A percentile compares a stretch with the other conserved stretches of the same genome.
Conservation (phyloP, 805 yeast species). For the Metschnikowia orientalis region DNA sequence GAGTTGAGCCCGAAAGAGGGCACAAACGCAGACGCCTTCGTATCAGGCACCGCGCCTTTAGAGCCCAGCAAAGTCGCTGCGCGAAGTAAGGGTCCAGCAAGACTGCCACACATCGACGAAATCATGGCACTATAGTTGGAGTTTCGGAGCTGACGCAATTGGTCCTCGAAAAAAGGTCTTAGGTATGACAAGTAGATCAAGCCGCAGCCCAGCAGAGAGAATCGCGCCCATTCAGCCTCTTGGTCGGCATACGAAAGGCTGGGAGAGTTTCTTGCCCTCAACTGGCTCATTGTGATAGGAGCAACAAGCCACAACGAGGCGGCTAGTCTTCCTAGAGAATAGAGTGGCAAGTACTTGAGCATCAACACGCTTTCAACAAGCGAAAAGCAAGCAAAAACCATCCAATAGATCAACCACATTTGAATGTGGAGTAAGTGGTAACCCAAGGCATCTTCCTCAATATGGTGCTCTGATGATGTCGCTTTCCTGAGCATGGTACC, state of each 20-base stretch:
- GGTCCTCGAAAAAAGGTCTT: constrained; percentile 28
- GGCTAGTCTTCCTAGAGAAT: constrained; percentile 50
- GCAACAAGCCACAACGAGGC: constrained; percentile 44
- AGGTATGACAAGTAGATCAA: constrained; percentile 24
- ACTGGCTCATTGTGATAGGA: constrained; percentile 47
- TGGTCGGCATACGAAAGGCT: constrained; percentile 14
- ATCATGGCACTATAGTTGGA: constrained; percentile 9
- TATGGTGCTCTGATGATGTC: constrained; percentile 13
- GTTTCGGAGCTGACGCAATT: constrained; percentile 13
- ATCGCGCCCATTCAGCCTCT: constrained; percentile 25
- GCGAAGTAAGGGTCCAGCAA: constrained; percentile 8
- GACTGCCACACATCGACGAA: constrained; percentile 5
- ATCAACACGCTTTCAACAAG: constrained; percentile 41
- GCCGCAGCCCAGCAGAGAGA: constrained; percentile 32
- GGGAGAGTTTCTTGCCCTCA: constrained; percentile 13
- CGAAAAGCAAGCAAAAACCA: constrained; percentile 45
- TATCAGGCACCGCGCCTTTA: too few relatives aligned
- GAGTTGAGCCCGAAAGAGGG: too few relatives aligned
- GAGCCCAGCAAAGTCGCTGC: too few relatives aligned
- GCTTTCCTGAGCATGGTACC: constrained; percentile 30
- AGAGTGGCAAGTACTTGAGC: constrained; percentile 29
- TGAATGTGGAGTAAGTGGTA: constrained; percentile 26
- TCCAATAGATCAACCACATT: constrained; percentile 58
- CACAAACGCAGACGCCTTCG: too few relatives aligned
- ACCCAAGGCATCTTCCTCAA: constrained; percentile 20